Percentiles rank a stretch among this genome's conserved stretches.
Evolutionary conservation across 2,329 filamentous ascomycete genomes (phyloP).

Genomic region (Cryphonectria nitschkei): DNA sequence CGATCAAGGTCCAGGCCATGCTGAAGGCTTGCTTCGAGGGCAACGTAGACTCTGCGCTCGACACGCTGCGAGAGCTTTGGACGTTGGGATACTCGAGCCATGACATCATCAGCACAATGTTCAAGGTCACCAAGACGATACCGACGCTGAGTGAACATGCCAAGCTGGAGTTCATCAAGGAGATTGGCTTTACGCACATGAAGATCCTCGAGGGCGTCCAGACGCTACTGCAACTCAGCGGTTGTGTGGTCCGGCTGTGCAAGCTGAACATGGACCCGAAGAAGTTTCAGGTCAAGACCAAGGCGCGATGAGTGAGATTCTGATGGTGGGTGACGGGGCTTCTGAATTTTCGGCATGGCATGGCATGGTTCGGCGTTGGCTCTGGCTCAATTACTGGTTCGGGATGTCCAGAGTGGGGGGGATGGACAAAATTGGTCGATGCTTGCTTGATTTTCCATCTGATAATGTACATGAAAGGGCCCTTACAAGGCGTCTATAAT

Average conservation of each 20-base stretch:
- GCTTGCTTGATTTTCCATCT: constrained; percentile 24
- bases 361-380: constrained; percentile 30
- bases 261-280: constrained; percentile 96
- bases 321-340: neutral
- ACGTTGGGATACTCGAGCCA: constrained; percentile 95
- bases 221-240: constrained; percentile 89
- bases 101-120: constrained; percentile 99
- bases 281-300: constrained; percentile 62
- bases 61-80: constrained; percentile 89
- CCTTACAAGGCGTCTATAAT: constrained; percentile 24
- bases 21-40: constrained; percentile 95
- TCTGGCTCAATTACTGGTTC: constrained; percentile 29
- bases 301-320: constrained; percentile 34
- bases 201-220: constrained; percentile 97
- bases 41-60: constrained; percentile 84
- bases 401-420: constrained; percentile 16
- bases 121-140: constrained; percentile 95
- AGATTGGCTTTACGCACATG: constrained; percentile 99
- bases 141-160: constrained; percentile 89
- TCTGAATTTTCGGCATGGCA: constrained; percentile 21
- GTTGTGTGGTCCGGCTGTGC: constrained; percentile 87
- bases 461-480: constrained; percentile 26
- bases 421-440: constrained; percentile 15
- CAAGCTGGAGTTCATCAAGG: constrained; percentile 96
- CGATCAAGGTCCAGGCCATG: constrained; percentile 98